Evolutionary conservation across 805 yeast genomes (phyloP).

Genomic region (Yamadazyma scolyti): DNA sequence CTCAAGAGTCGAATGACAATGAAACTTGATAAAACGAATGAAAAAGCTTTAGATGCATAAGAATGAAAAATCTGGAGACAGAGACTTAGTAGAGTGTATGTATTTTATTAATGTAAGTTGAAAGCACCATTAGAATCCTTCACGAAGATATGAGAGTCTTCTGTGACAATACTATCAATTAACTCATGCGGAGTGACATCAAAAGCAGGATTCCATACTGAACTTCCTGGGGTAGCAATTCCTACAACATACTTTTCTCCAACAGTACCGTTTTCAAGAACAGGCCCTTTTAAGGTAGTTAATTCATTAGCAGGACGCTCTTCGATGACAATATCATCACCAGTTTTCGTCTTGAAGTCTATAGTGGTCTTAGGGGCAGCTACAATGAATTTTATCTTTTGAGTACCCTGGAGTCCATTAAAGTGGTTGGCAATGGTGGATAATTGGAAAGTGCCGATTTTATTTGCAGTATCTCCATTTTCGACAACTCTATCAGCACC

Average conservation of each 20-base stretch:
- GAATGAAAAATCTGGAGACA: slow-evolving; percentile 3
- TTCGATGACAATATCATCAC: slow-evolving; percentile 79
- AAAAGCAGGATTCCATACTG: slow-evolving; percentile 95
- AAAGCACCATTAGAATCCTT: slow-evolving; percentile 26
- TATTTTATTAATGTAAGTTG: slow-evolving; percentile 6
- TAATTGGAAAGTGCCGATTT: slow-evolving; percentile 91
- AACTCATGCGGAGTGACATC: slow-evolving; percentile 84
- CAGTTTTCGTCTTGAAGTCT: slow-evolving; percentile 62
- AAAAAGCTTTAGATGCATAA: too few relatives aligned
- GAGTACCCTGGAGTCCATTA: slow-evolving; percentile 6
- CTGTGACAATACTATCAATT: slow-evolving; percentile 90
- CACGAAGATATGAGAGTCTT: slow-evolving; percentile 46
- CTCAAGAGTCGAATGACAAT: too few relatives aligned
- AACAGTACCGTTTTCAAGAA: slow-evolving; percentile 21
- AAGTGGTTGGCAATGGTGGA: slow-evolving; percentile 64
- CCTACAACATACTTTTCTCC: slow-evolving; percentile 54
- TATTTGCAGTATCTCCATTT: slow-evolving; percentile 95
- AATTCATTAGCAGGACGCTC: slow-evolving; percentile 81
- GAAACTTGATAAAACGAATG: too few relatives aligned
- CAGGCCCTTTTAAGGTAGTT: slow-evolving; percentile 66
- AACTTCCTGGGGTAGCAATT: slow-evolving; percentile 78
- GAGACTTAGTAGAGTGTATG: not conserved
- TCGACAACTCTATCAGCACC: slow-evolving; percentile 94
- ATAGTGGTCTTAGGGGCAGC: slow-evolving; percentile 96
- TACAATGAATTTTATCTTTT: slow-evolving; percentile 70